phyloP scores from a whole-genome alignment of 768 basidiomycete species.

The Tricholoma flavovirens region DNA sequence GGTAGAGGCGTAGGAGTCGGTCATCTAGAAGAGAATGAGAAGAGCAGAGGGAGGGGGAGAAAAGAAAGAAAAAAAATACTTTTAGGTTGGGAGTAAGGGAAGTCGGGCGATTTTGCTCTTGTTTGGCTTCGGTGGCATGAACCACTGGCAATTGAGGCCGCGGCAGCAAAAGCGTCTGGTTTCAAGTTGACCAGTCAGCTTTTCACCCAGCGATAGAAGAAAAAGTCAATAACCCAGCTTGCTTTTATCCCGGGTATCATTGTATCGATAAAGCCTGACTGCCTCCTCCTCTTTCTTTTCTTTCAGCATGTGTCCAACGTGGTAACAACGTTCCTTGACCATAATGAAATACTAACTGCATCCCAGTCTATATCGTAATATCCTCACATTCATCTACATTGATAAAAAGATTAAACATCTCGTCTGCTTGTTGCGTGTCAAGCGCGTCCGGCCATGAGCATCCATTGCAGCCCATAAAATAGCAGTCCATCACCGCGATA shows the following conservation, averaged over 20 bases:
- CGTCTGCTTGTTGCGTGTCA: conserved; percentile 12
- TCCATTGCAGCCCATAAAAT: neutral
- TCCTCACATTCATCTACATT: conserved; percentile 27
- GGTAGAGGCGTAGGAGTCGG: conserved; percentile 69
- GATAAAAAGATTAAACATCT: conserved; percentile 40
- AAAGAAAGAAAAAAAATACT: conserved; percentile 35
- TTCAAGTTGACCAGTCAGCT: too few relatives aligned
- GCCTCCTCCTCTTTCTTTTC: neutral
- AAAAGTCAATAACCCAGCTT: conserved; percentile 24
- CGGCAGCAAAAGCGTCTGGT: conserved; percentile 43
- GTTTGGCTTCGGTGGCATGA: conserved; percentile 40
- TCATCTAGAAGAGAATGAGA: conserved; percentile 45
- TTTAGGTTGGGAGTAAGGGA: conserved; percentile 50
- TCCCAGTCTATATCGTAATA: conserved; percentile 2
- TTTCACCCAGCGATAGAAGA: neutral
- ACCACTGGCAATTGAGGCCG: conserved; percentile 42
- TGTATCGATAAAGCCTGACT: neutral
- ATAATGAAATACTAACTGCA: conserved; percentile 2
- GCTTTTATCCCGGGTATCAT: neutral
- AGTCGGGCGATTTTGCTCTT: conserved; percentile 42
- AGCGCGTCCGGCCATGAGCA: neutral
- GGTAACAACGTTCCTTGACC: conserved; percentile 4
- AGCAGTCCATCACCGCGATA: neutral
- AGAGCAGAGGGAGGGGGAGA: conserved; percentile 22
- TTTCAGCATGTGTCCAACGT: conserved; percentile 6